phyloP scores from a whole-genome alignment of 164 flowering plant species.

The Vitis rupestris region DNA sequence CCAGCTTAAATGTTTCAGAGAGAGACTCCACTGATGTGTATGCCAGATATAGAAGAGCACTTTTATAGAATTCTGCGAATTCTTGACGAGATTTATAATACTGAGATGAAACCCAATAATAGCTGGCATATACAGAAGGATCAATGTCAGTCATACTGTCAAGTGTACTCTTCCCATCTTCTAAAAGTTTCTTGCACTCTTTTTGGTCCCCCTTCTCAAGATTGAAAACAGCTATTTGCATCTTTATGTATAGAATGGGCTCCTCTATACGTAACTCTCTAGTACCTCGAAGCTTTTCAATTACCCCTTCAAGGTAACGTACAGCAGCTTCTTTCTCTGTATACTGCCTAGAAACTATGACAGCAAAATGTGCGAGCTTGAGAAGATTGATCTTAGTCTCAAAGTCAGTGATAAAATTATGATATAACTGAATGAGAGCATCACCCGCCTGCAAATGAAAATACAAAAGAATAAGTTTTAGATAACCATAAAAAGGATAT shows the following conservation, averaged over 20 bases:
- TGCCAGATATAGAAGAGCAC: slow-evolving; percentile 89
- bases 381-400: slow-evolving; percentile 97
- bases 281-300: slow-evolving; percentile 76
- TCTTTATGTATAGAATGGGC: slow-evolving; percentile 77
- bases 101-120: slow-evolving; percentile 91
- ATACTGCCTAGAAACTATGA: slow-evolving; percentile 86
- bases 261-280: slow-evolving; percentile 81
- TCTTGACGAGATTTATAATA: slow-evolving; percentile 73
- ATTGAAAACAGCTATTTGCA: slow-evolving; percentile 81
- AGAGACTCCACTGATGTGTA: slow-evolving; percentile 93
- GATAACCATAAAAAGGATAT: background rate
- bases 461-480: background rate
- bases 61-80: slow-evolving; percentile 88
- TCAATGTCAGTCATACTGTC: slow-evolving; percentile 98
- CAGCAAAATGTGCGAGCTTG: slow-evolving; percentile 97
- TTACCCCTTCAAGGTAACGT: slow-evolving; percentile 76
- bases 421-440: slow-evolving; percentile 82
- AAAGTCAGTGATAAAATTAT: slow-evolving; percentile 90
- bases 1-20: slow-evolving; percentile 94
- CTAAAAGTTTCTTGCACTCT: slow-evolving; percentile 87
- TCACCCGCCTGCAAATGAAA: slow-evolving; percentile 75
- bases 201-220: slow-evolving; percentile 79
- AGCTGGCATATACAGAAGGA: slow-evolving; percentile 95
- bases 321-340: slow-evolving; percentile 84
- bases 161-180: slow-evolving; percentile 83